Conservation (phyloP, 345 rosid genomes). For the Lepidium sativum region DNA sequence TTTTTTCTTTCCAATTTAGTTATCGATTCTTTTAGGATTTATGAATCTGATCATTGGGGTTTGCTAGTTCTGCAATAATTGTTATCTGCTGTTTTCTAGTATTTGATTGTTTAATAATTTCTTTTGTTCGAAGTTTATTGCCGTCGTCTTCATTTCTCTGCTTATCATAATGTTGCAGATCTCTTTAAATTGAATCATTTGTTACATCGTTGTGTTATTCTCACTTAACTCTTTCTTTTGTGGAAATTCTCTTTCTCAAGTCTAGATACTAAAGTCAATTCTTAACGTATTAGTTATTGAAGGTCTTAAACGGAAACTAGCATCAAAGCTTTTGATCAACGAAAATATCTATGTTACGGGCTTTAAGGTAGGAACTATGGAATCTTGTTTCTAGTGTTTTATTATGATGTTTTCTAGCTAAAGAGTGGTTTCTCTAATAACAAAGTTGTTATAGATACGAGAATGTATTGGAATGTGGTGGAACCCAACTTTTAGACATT, state of each 20-base stretch:
- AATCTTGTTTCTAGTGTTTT: not conserved
- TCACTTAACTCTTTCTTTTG: not conserved
- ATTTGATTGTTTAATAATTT: too few species aligned
- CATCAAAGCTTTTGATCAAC: constrained; percentile 47
- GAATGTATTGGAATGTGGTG: constrained; percentile 92
- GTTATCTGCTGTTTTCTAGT: too few species aligned
- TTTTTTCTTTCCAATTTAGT: too few species aligned
- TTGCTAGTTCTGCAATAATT: too few species aligned
- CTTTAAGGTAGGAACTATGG: constrained; percentile 52
- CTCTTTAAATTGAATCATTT: too few species aligned
- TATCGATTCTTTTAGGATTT: too few species aligned
- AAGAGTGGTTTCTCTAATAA: not conserved
- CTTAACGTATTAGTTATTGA: constrained; percentile 37
- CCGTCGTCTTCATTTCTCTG: too few species aligned
- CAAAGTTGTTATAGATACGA: constrained; percentile 35
- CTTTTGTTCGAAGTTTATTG: too few species aligned
- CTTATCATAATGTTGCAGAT: too few species aligned
- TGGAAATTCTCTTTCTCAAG: not conserved
- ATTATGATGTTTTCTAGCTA: not conserved
- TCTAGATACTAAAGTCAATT: not conserved
- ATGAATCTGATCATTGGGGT: too few species aligned
- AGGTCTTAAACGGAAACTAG: constrained; percentile 71
- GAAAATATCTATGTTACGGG: constrained; percentile 30
- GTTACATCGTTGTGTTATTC: too few species aligned
- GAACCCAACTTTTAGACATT: constrained; percentile 69